Evolutionary conservation across 768 basidiomycete species (phyloP), one percentile per base, ranked within the genome.

Genomic region (Macrolepiota fuliginosa): DNA sequence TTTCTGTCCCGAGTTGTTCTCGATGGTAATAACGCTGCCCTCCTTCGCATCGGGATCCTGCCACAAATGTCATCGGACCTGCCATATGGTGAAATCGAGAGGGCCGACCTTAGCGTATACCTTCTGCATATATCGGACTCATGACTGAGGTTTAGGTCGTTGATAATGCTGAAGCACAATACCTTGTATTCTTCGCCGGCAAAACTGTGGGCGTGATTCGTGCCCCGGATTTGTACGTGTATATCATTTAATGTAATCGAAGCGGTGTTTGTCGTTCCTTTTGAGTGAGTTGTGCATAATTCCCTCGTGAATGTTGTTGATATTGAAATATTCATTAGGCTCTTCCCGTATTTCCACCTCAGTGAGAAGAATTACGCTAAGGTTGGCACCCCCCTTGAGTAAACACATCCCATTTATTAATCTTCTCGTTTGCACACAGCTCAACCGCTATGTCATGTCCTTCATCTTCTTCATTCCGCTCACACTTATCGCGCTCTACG

Each of bases 221-320:
- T 51, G 92, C 92, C 1, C 92, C 92, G 4, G 92, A 94, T 73
- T 82, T 84, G n/a, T 91, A 78, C 63, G 87, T 93, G 54, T 96
- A 94, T 71, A 93, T 96, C 96, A 1, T 96, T 96, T 80, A 97
- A 96, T 71, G 76, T 97, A 27, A 75, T 96, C 63, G 96, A 98
- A 74, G 77, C 80, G 0, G 71, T 94, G 69, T 75, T 96, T 29
- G 77, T 96, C 61, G 91, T 87, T 1, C 96, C 96, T 17, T 79
- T 93, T 54, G 95, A 96, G 94, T 96, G 67, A 68, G 91, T 78
- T 25, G 7, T 50, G 9, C 45, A 58, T n/a, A 22, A 55, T 59
- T 63, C 50, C 42, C 12, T 51, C 61, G 19, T 36, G 15, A 17
- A 27, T 36, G 11, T 24, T 24, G 58, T 2, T 12, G 7, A 47